Evolutionary conservation across 805 yeast species (phyloP).

Genomic region (Hanseniaspora guilliermondii): DNA sequence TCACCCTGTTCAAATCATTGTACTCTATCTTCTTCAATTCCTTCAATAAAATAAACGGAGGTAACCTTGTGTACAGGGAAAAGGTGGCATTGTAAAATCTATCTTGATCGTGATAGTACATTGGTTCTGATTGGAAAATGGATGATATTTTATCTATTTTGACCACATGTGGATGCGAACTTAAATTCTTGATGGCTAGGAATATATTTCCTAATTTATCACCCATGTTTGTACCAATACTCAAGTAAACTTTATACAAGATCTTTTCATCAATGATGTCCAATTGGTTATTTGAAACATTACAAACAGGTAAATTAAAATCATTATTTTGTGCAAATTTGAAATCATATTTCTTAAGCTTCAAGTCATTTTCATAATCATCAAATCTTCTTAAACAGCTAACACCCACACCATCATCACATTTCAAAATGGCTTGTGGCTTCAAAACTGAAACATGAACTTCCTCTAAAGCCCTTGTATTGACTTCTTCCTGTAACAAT

Average conservation of each 20-base stretch:
- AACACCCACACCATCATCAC: conserved; percentile 78
- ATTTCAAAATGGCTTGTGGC: conserved; percentile 76
- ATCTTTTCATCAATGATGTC: neutral
- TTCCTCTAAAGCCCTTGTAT: neutral
- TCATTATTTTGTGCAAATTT: neutral
- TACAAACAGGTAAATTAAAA: conserved; percentile 29
- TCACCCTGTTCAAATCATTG: conserved; percentile 53
- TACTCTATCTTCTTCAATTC: conserved; percentile 69
- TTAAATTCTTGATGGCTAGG: conserved; percentile 36
- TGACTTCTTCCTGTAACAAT: conserved; percentile 12
- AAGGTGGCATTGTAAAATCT: conserved; percentile 77
- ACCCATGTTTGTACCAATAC: conserved; percentile 85
- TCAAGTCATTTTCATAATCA: conserved; percentile 27
- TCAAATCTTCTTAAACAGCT: conserved; percentile 40
- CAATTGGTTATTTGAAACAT: neutral
- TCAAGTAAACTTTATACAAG: conserved; percentile 44
- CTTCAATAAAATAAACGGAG: conserved; percentile 53
- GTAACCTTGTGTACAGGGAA: conserved; percentile 44
- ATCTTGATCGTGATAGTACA: conserved; percentile 74
- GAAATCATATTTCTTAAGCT: neutral
- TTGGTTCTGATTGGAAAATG: conserved; percentile 78
- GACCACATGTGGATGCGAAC: conserved; percentile 29
- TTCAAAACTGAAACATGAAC: conserved; percentile 58
- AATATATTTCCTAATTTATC: conserved; percentile 51
- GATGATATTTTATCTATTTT: conserved; percentile 54